phyloP scores from a whole-genome alignment of 768 basidiomycete species.

The Russula compacta region DNA sequence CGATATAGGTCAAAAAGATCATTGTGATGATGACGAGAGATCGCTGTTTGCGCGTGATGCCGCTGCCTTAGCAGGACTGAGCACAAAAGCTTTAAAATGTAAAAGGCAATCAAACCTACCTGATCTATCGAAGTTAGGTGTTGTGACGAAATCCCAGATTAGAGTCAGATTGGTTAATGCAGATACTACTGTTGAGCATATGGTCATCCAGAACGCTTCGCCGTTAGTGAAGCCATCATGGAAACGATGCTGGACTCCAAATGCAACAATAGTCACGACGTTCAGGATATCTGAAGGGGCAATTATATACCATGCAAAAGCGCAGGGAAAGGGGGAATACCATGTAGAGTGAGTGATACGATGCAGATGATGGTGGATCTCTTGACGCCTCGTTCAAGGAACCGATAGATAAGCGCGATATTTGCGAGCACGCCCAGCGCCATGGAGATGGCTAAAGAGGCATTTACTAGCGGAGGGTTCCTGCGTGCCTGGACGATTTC shows the following conservation, averaged over 20 bases:
- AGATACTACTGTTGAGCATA: slow-evolving; percentile 65
- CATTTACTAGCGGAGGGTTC: slow-evolving; percentile 50
- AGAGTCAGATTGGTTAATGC: slow-evolving; percentile 59
- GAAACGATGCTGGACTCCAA: slow-evolving; percentile 52
- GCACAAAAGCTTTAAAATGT: background rate
- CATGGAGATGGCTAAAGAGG: slow-evolving; percentile 60
- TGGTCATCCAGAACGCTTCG: slow-evolving; percentile 63
- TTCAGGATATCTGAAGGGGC: slow-evolving; percentile 54
- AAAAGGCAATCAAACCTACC: slow-evolving; percentile 34
- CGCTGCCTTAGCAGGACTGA: slow-evolving; percentile 46
- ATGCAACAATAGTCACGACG: slow-evolving; percentile 45
- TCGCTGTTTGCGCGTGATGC: slow-evolving; percentile 71
- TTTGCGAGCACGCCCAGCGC: slow-evolving; percentile 62
- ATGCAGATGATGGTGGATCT: slow-evolving; percentile 55
- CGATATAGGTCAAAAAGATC: slow-evolving; percentile 61
- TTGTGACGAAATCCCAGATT: slow-evolving; percentile 49
- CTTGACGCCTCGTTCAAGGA: slow-evolving; percentile 59
- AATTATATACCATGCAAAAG: background rate
- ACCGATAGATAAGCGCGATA: slow-evolving; percentile 54
- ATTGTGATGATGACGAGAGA: slow-evolving; percentile 75
- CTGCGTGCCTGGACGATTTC: slow-evolving; percentile 36
- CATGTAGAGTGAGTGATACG: slow-evolving; percentile 59
- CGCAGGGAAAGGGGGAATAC: slow-evolving; percentile 30
- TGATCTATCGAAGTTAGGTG: slow-evolving; percentile 51
- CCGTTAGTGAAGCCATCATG: slow-evolving; percentile 63